These are phyloP conservation scores for Diaporthe sp. DNA, from an alignment of 2,329 filamentous ascomycete genomes.

Conservation along the genomic window DNA sequence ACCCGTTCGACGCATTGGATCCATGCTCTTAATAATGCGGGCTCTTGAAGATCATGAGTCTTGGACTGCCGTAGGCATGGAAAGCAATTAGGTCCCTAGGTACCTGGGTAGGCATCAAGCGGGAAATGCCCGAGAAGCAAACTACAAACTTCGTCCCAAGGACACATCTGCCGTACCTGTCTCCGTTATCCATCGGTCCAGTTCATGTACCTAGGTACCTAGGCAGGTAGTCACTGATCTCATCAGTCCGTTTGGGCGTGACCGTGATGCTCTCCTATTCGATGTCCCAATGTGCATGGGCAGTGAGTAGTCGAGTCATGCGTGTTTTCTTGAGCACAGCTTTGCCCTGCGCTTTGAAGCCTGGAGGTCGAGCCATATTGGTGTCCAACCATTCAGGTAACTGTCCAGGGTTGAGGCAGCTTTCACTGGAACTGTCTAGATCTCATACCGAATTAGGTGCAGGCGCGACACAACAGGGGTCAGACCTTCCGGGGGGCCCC, in stretches of 20 bases:
- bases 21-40: conserved; percentile 10
- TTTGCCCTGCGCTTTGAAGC: neutral
- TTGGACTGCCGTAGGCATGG: neutral
- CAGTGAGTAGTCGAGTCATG: neutral
- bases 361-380: neutral
- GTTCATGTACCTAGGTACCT: neutral
- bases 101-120: too few relatives aligned
- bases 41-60: neutral
- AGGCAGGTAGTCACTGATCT: neutral
- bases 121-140: neutral
- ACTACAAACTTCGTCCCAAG: neutral
- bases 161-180: neutral
- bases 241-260: too few relatives aligned
- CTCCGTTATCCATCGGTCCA: neutral
- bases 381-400: neutral
- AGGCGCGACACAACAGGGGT: conserved; percentile 3
- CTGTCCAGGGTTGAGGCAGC: too few relatives aligned
- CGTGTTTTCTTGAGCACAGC: neutral
- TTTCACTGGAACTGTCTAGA: too few relatives aligned
- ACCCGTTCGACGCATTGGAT: conserved; percentile 36
- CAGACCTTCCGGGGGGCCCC: neutral
- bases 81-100: neutral
- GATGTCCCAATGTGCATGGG: neutral
- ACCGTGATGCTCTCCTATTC: neutral
- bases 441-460: neutral